A percentile compares a stretch with the other conserved stretches of the same genome.
phyloP scores from a whole-genome alignment of 768 basidiomycete species.

The Favolaschia claudopus region DNA sequence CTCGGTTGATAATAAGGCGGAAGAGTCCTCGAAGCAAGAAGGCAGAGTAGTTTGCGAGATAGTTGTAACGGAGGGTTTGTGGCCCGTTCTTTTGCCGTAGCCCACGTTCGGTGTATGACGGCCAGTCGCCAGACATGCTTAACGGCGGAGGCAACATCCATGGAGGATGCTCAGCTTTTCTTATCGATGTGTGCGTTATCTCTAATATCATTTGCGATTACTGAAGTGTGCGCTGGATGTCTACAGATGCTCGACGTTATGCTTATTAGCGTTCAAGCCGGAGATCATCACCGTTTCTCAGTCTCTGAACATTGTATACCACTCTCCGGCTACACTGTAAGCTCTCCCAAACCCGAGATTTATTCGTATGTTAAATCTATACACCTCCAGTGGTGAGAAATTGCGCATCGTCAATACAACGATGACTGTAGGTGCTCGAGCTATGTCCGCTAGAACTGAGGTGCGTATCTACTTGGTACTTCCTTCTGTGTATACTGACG shows the following conservation, averaged over 20 bases:
- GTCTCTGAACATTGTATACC: conserved; percentile 60
- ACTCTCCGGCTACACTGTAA: conserved; percentile 61
- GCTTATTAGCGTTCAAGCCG: conserved; percentile 41
- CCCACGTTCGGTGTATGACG: background rate
- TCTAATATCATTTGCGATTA: background rate
- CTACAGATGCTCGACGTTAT: conserved; percentile 57
- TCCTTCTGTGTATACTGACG: background rate
- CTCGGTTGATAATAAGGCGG: conserved; percentile 50
- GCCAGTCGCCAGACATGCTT: conserved; percentile 62
- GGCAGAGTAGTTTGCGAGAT: conserved; percentile 54
- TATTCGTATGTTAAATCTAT: background rate
- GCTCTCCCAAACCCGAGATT: conserved; percentile 10
- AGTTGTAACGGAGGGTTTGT: conserved; percentile 53
- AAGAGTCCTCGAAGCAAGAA: conserved; percentile 53
- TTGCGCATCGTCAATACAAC: conserved; percentile 62
- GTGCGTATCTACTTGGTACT: conserved; percentile 32
- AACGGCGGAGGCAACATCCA: conserved; percentile 57
- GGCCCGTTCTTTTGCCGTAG: background rate
- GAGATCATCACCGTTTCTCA: conserved; percentile 50
- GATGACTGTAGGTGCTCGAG: conserved; percentile 54
- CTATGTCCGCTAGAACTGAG: conserved; percentile 58
- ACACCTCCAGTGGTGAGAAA: conserved; percentile 50
- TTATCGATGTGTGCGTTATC: conserved; percentile 58
- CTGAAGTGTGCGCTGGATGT: background rate
- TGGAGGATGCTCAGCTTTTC: conserved; percentile 61